A percentile compares a stretch with the other conserved stretches of the same genome.
Conservation (phyloP, 106 monocot species). For the Agapanthus africanus region DNA sequence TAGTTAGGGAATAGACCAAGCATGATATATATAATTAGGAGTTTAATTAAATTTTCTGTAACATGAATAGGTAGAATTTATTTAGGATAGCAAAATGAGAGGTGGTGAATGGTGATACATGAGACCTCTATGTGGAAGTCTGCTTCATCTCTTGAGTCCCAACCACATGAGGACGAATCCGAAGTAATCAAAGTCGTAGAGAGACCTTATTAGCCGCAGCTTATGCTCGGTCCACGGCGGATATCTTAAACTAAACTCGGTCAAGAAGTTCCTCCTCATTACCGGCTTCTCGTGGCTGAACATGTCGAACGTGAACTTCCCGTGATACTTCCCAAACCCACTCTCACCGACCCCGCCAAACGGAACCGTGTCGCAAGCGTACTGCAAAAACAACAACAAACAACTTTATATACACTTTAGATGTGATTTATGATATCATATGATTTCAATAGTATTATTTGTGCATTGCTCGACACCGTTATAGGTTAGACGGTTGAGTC, state of each 20-base stretch:
- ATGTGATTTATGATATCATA: too few relatives aligned
- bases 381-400: slow-evolving; percentile 19
- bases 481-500: too few relatives aligned
- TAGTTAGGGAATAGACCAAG: too few relatives aligned
- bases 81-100: too few relatives aligned
- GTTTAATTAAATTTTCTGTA: too few relatives aligned
- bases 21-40: too few relatives aligned
- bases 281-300: slow-evolving; percentile 78
- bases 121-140: too few relatives aligned
- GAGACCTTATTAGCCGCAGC: slow-evolving; percentile 39
- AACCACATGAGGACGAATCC: slow-evolving; percentile 28
- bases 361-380: slow-evolving; percentile 43
- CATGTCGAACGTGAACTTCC: slow-evolving; percentile 72
- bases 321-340: slow-evolving; percentile 80
- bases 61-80: too few relatives aligned
- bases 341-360: slow-evolving; percentile 82
- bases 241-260: slow-evolving; percentile 58
- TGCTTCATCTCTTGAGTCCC: slow-evolving; percentile 26
- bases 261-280: slow-evolving; percentile 45
- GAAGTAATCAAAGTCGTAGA: slow-evolving; percentile 51
- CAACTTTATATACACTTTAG: too few relatives aligned
- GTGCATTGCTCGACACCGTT: too few relatives aligned
- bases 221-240: slow-evolving; percentile 74
- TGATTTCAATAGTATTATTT: too few relatives aligned
- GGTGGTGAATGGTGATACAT: too few relatives aligned